Conservation (phyloP, 139 green algal species). For the Chloropicon primus region DNA sequence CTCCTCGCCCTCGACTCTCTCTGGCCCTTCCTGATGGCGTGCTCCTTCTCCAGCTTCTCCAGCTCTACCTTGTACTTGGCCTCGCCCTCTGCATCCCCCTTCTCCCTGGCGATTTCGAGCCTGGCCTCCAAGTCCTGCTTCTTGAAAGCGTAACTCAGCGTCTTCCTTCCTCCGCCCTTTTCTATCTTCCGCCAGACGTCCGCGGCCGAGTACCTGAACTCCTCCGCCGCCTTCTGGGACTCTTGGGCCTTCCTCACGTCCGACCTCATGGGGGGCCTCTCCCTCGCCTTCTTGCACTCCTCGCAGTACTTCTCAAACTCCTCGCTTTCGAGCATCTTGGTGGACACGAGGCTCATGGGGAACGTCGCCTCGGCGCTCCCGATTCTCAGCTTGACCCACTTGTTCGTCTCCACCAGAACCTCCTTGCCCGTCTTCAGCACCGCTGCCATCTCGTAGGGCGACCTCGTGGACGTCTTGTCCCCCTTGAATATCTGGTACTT, state of each 20-base stretch:
- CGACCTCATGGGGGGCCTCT: neutral
- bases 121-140: constrained; percentile 36
- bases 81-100: constrained; percentile 3
- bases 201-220: constrained; percentile 27
- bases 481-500: neutral
- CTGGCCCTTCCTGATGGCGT: constrained; percentile 16
- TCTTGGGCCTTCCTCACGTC: neutral
- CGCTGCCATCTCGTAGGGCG: neutral
- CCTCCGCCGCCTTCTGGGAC: neutral
- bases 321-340: constrained; percentile 5
- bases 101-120: constrained; percentile 29
- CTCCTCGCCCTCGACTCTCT: neutral
- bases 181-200: constrained; percentile 34
- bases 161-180: constrained; percentile 4
- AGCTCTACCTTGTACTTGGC: constrained; percentile 29
- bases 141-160: neutral
- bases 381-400: neutral
- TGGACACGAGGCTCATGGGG: neutral
- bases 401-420: neutral
- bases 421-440: neutral
- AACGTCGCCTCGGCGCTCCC: neutral
- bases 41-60: constrained; percentile 20
- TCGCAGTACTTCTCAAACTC: constrained; percentile 24
- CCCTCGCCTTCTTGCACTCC: neutral
- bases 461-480: neutral